Percentiles rank a stretch among this genome's conserved stretches.
Evolutionary conservation across 2,329 filamentous ascomycete species (phyloP).

Genomic region (Pestalotiopsis sp.): DNA sequence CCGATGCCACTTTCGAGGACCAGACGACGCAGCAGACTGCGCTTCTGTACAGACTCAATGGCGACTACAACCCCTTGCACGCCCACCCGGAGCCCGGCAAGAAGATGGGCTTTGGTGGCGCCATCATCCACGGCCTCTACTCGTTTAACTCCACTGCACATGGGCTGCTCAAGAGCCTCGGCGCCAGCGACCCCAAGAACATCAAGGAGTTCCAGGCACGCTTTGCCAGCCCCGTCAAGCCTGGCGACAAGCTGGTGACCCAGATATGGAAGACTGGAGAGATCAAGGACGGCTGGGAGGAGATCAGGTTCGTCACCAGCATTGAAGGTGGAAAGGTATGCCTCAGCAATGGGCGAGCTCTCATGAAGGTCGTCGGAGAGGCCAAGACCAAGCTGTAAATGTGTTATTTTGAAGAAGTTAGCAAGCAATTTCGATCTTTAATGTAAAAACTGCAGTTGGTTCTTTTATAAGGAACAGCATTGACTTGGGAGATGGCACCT

Average conservation of each 20-base stretch:
- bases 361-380: conserved; percentile 65
- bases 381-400: conserved; percentile 62
- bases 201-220: conserved; percentile 86
- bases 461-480: not conserved
- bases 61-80: conserved; percentile 93
- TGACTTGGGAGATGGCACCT: not conserved
- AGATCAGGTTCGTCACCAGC: conserved; percentile 77
- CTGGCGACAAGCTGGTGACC: conserved; percentile 78
- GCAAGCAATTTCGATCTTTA: not conserved
- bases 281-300: conserved; percentile 70
- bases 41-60: conserved; percentile 80
- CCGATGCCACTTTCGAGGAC: conserved; percentile 69
- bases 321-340: conserved; percentile 82
- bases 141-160: conserved; percentile 82
- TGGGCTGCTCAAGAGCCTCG: conserved; percentile 70
- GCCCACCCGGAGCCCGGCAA: conserved; percentile 80
- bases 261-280: conserved; percentile 80
- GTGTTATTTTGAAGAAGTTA: not conserved
- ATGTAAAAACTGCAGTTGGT: not conserved
- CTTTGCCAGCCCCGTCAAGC: conserved; percentile 82
- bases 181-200: conserved; percentile 75
- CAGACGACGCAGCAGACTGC: conserved; percentile 73
- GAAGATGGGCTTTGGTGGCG: conserved; percentile 89
- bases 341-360: conserved; percentile 80
- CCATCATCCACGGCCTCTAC: conserved; percentile 87